Evolutionary conservation across 2,329 filamentous ascomycete genomes (phyloP), one percentile per base, ranked within the genome.

Genomic region (Nothophoma quercina): DNA sequence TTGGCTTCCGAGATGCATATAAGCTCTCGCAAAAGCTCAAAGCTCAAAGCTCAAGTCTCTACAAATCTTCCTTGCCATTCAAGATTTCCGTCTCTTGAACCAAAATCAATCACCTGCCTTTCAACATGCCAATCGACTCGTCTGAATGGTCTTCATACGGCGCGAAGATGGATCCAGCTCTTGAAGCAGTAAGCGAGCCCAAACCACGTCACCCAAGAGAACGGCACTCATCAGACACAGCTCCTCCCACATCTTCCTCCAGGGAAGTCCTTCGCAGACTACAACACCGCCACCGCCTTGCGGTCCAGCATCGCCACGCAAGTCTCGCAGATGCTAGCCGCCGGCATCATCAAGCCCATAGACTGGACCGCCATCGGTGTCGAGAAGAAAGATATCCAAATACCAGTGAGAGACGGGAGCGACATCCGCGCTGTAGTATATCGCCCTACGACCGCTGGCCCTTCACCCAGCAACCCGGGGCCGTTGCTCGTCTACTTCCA

Each of bases 131-230:
- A 26, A 59, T 59, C 48, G 49, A 59, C 38, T 56, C 56, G 1
- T 42, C 52, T 18, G 41, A 43, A 34, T 59, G 56, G 56, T 26
- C 12, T 26, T 43, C 38, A 10, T 60, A 54, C 29, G 51, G 54
- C 5, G n/a, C n/a, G n/a, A 58, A 56, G 22, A 61, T 59, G 4
- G 58, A 61, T 32, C 52, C 58, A 3, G 58, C 55, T 38, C 23
- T 61, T 2, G 53, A 56, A 33, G 56, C 45, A 6, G 58, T 55
- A 57, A 30, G 39, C 13, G 19, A 2, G 15, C 29, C 26, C 8
- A 13, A 9, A 40, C 12, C 22, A 23, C 21, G n/a, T 16, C 18
- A 2, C 15, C 38, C 16, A 46, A 58, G 30, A 18, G 16, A 7
- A 9, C 13, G 10, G 46, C 26, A 26, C 12, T 26, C 7, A 26